Conservation (phyloP, 768 basidiomycete species). For the Leccinum boreale region DNA sequence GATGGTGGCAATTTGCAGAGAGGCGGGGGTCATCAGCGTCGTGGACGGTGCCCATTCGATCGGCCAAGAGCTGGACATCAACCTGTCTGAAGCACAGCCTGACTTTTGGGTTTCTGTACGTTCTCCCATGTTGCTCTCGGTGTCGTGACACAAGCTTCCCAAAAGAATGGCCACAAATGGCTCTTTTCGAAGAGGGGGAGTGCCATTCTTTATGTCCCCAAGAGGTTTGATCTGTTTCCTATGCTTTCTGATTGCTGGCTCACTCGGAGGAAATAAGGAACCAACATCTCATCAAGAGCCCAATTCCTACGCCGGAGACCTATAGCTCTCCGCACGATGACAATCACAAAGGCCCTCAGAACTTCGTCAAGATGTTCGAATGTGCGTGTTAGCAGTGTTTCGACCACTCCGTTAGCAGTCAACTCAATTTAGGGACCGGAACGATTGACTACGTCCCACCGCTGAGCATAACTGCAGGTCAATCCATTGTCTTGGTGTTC, state of each 20-base stretch:
- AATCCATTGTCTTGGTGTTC: background rate
- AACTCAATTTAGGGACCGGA: conserved; percentile 50
- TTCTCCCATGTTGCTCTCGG: background rate
- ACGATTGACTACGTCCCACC: conserved; percentile 55
- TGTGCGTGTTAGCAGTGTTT: conserved; percentile 22
- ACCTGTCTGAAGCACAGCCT: conserved; percentile 52
- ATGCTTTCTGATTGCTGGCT: background rate
- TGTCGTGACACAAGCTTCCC: background rate
- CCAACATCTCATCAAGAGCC: conserved; percentile 57
- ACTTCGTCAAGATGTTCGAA: conserved; percentile 51
- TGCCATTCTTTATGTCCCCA: conserved; percentile 73
- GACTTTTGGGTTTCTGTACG: conserved; percentile 80
- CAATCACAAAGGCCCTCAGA: conserved; percentile 23
- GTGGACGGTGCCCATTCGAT: conserved; percentile 80
- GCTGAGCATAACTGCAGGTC: conserved; percentile 55
- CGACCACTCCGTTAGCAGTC: background rate
- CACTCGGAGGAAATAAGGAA: conserved; percentile 39
- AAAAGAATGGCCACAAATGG: conserved; percentile 86
- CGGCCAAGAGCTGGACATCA: conserved; percentile 63
- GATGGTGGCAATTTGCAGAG: conserved; percentile 60
- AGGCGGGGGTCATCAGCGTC: conserved; percentile 62
- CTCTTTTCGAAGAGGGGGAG: conserved; percentile 64
- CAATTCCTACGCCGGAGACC: conserved; percentile 52
- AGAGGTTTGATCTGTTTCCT: conserved; percentile 35
- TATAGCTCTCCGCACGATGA: conserved; percentile 50